Evolutionary conservation across 352 stramenopile genomes (phyloP), one percentile per base, ranked within the genome.

Genomic region (Phytophthora pini): DNA sequence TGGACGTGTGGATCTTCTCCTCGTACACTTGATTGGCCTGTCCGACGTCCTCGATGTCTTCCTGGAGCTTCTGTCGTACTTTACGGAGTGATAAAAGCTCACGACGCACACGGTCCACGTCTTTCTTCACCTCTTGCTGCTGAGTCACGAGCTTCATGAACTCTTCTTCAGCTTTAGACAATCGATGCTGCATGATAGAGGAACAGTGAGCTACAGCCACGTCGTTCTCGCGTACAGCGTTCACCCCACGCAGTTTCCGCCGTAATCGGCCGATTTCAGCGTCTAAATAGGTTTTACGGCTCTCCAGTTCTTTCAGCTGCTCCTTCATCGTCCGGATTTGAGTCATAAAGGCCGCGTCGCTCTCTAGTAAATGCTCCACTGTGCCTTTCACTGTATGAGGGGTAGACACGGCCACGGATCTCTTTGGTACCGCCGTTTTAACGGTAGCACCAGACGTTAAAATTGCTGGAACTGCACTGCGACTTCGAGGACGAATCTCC

Each of bases 151-250:
- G 67, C 51, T 91, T 93, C 84, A 93, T 93, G 58, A 77, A 91
- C 52, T 93, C 84, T 53, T 90, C 83, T 44, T 93, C 82, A 0
- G 80, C 80, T 54, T 93, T 93, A 8, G 77, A 75, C 26, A 93
- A 60, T 0, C 84, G 82, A 47, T 90, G 80, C 63, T 91, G 82
- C 80, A 93, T 88, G 56, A 93, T 85, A 5, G 84, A 79, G 9
- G 76, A 80, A 46, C 82, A 93, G 55, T 93, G 82, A 9, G 84
- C 84, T 3, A 93, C 82, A 1, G 84, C 84, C 2, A 88, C 70
- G 56, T 93, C 84, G 46, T 93, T 93, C 46, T 93, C 84, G 13
- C 83, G 80, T 27, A 93, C 84, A 17, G 84, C 84, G 26, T 93
- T 87, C 22, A 93, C 80, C 5, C 84, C 84, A 5, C 82, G 80